phyloP scores from a whole-genome alignment of 148 eudicot species.

The Mesembryanthemum crystallinum region DNA sequence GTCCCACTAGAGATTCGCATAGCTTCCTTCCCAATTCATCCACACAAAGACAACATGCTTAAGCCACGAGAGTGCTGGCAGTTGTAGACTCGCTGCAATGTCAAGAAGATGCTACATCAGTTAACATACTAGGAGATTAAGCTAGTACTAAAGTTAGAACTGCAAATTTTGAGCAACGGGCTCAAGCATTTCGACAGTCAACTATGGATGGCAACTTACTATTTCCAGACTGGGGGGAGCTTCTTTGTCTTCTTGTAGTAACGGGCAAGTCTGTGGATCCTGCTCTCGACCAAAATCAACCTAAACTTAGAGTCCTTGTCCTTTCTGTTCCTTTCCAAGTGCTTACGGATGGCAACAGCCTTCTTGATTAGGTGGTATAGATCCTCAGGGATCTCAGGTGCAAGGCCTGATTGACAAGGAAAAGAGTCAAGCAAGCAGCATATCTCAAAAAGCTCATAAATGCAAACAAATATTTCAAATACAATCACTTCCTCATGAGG shows the following conservation, averaged over 20 bases:
- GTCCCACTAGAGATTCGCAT: not conserved
- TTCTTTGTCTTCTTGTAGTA: conserved; percentile 43
- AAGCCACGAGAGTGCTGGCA: conserved; percentile 40
- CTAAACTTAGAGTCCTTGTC: conserved; percentile 38
- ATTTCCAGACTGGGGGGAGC: conserved; percentile 45
- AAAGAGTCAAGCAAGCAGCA: not conserved
- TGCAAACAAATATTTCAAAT: not conserved
- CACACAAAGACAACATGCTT: not conserved
- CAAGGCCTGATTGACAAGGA: conserved; percentile 23
- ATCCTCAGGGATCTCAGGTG: conserved; percentile 39
- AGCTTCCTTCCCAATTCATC: not conserved
- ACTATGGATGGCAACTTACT: conserved; percentile 14
- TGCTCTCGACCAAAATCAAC: conserved; percentile 38
- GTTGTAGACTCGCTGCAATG: conserved; percentile 38
- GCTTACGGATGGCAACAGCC: conserved; percentile 40
- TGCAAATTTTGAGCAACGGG: not conserved
- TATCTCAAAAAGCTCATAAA: no score
- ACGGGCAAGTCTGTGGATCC: conserved; percentile 41
- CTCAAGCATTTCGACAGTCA: not conserved
- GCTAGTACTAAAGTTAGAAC: not conserved
- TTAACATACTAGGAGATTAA: not conserved
- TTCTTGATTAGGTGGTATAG: conserved; percentile 37
- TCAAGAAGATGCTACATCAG: not conserved
- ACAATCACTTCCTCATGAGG: no score
- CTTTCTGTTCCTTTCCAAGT: conserved; percentile 40